These are phyloP conservation scores for Cladosporium sp. DNA, from an alignment of 2,329 filamentous ascomycete genomes.

Conservation along the genomic window DNA sequence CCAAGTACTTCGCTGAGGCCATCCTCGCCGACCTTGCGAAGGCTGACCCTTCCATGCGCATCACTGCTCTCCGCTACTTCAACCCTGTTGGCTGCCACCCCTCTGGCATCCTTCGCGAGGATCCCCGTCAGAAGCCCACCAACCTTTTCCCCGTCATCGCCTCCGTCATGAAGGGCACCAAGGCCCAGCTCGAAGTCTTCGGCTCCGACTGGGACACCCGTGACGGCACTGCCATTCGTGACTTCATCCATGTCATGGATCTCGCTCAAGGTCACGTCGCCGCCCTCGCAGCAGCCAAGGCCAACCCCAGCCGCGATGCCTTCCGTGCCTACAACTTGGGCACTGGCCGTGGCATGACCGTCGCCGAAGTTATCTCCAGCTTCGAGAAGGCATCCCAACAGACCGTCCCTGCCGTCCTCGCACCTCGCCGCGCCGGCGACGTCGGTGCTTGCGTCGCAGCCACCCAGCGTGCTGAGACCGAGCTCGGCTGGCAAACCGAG, in stretches of 20 bases:
- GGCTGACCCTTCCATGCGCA: conserved; percentile 59
- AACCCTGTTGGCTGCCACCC: conserved; percentile 64
- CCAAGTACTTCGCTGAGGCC: conserved; percentile 65
- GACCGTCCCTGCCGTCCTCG: conserved; percentile 34
- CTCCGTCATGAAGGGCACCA: conserved; percentile 55
- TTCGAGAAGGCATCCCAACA: conserved; percentile 34
- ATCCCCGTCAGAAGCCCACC: conserved; percentile 57
- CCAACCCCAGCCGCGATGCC: conserved; percentile 26
- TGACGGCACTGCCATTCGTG: conserved; percentile 63
- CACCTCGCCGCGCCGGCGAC: conserved; percentile 38
- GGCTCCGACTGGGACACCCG: conserved; percentile 62
- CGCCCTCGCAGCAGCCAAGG: conserved; percentile 44
- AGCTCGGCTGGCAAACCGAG: conserved; percentile 37
- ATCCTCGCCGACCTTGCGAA: conserved; percentile 59
- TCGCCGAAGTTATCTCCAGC: conserved; percentile 39
- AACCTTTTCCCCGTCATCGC: conserved; percentile 63
- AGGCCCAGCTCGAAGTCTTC: conserved; percentile 55
- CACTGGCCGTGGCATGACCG: conserved; percentile 39
- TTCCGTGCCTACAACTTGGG: conserved; percentile 42
- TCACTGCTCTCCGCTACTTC: conserved; percentile 63
- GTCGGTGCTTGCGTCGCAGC: conserved; percentile 40
- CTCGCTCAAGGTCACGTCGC: conserved; percentile 62
- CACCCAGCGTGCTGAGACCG: conserved; percentile 34
- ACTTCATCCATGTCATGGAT: conserved; percentile 66
- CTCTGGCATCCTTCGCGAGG: conserved; percentile 60